Evolutionary conservation across 2,329 filamentous ascomycete species (phyloP).

Genomic region (Chaetomium sp.): DNA sequence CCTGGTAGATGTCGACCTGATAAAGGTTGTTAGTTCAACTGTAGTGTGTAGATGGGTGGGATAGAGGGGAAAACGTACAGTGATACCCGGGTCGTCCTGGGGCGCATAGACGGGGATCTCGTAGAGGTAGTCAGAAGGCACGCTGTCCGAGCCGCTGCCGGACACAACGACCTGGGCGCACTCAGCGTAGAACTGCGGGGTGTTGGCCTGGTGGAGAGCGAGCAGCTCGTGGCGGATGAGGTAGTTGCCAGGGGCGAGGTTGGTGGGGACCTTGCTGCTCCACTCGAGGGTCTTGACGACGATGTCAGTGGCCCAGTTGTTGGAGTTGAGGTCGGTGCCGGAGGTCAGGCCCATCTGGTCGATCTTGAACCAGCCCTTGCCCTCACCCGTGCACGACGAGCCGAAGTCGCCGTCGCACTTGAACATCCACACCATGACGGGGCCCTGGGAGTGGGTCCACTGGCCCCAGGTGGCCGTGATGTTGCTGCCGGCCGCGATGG

Average conservation of each 20-base stretch:
- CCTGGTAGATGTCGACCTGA: conserved; percentile 8
- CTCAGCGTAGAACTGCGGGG: conserved; percentile 47
- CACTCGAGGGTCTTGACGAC: conserved; percentile 31
- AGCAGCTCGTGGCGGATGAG: conserved; percentile 52
- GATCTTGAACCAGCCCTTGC: conserved; percentile 54
- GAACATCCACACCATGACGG: conserved; percentile 53
- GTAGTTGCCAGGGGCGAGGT: conserved; percentile 46
- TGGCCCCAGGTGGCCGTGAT: conserved; percentile 48
- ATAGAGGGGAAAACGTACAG: conserved; percentile 23
- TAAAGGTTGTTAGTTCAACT: neutral
- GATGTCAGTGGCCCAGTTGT: conserved; percentile 8
- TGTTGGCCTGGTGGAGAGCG: conserved; percentile 48
- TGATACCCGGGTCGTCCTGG: conserved; percentile 43
- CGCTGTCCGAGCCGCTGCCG: conserved; percentile 39
- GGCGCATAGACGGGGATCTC: conserved; percentile 40
- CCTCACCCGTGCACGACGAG: conserved; percentile 43
- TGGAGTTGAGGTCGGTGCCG: conserved; percentile 15
- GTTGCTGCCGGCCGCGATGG: conserved; percentile 40
- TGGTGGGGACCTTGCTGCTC: conserved; percentile 43
- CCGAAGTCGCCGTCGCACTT: conserved; percentile 43
- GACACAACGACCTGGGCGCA: conserved; percentile 48
- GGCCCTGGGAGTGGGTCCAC: conserved; percentile 53
- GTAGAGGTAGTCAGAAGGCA: conserved; percentile 35
- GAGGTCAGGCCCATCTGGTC: conserved; percentile 39
- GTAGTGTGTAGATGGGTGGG: too few relatives aligned